Base-by-base conservation (phyloP, 177 flowering plant species). In the Vitis hybrid region DNA sequence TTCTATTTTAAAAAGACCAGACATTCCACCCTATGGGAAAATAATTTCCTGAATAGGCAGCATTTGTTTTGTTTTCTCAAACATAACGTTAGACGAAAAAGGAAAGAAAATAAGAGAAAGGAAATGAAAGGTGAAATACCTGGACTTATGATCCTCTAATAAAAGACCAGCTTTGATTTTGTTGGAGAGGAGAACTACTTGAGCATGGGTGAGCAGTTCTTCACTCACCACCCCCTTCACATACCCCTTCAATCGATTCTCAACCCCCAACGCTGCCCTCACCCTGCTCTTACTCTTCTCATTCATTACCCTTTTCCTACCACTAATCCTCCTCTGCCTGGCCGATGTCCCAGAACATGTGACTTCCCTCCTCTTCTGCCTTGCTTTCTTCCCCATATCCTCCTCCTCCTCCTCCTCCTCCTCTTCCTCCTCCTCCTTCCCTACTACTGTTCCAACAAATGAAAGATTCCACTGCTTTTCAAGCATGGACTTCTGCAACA, bases 391-490 rank as follows among this genome's bases (percentile, higher is more conserved):
- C 48, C 9, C 10, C 48, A 39, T 39, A 39, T 39, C 48, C 7
- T 39, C 48, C 9, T 39, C 48, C 2, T 39, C 48, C 0, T 39
- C 48, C 48, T 39, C 48, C 1, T 34, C 45, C 8, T 39, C 48
- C 2, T 34, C 45, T 1, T 5, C 8, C 8, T 5, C 8, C 0
- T 39, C 48, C 32, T 30, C 32, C 32, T 30, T 30, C 32, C 32
- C 32, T 30, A 30, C 32, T 30, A 70, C 73, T n/a, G 78, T 73
- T 61, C 72, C 65, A 56, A 84, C 87, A 66, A 89, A 82, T 18
- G 95, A 82, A 72, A 93, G 94, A 75, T 73, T 88, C 96, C 93
- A 89, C 72, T 89, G 97, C 74, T 91, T 91, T 68, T 95, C 99
- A 56, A 95, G 87, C 92, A 93, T 86, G 52, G 94, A 91, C 71